Base-by-base conservation (phyloP, 176 grass and related monocot genomes). In the Carex kokanica region DNA sequence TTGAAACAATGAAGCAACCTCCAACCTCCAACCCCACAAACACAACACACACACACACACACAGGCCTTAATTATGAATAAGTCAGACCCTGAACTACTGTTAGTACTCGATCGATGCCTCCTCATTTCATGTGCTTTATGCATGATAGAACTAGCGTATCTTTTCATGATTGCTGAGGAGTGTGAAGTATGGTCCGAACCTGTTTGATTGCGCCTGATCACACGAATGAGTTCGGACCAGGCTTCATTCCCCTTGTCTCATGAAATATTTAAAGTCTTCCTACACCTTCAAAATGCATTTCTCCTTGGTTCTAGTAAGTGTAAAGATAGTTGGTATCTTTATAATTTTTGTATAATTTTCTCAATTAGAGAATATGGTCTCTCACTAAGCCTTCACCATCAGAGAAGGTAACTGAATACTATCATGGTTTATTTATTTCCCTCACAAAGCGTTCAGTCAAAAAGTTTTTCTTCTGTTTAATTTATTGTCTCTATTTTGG, bases 171-270 rank as follows among this genome's bases (percentile, higher is more conserved):
- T 65, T 70, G 72, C 29, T 58, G 55, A 79, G 81, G 86, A 81
- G 86, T 72, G 29, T 88, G 86, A 64, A 49, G 81, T 84, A 71
- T 68, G 86, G 86, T 69, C 20, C 51, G 86, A 88, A 84, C 60
- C 47, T 47, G 31, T 84, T 69, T 57, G n/a, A 32, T 25, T 60
- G 57, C 9, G 8, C 18, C 6, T 29, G 49, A 8, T 27, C 27
- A 27, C 43, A 38, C 38, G 51, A 60, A 81, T 17, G 85, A 23
- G 34, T 88, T 88, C 86, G 86, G 86, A 88, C 86, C 81, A 88
- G 86, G 86, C 86, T 88, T 88, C 86, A 88, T 88, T 88, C 86
- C 86, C 78, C 81, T 25, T 68, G 74, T 29, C 86, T 84, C 86
- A 80, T 84, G 81, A 77, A 88, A 40, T 69, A 20, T 49, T 70